Evolutionary conservation across 1,284 basidiomycete species (phyloP).

Genomic region (Mycena citricolor): DNA sequence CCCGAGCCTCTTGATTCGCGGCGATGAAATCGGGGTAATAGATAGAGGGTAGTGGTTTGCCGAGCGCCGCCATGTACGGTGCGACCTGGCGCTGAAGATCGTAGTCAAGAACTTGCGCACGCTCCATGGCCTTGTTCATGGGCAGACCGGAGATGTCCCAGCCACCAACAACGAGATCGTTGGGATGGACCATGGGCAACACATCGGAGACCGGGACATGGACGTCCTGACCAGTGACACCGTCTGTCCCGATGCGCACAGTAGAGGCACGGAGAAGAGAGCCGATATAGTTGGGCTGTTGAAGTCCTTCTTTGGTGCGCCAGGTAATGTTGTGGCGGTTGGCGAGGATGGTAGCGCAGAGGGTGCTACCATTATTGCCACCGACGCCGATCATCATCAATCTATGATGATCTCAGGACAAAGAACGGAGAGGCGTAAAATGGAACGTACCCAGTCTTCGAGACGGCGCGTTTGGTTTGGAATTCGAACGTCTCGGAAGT

Average conservation of each 20-base stretch:
- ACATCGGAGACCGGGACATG: constrained; percentile 92
- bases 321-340: constrained; percentile 95
- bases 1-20: constrained; percentile 95
- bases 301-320: constrained; percentile 91
- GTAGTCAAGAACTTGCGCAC: constrained; percentile 93
- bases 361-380: constrained; percentile 96
- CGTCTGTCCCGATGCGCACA: constrained; percentile 87
- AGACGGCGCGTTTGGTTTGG: constrained; percentile 85
- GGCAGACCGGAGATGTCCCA: constrained; percentile 93
- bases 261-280: constrained; percentile 94
- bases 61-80: constrained; percentile 81
- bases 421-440: constrained; percentile 13
- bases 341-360: constrained; percentile 93
- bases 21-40: constrained; percentile 97
- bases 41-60: constrained; percentile 88
- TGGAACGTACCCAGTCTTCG: constrained; percentile 84
- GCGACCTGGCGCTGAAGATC: constrained; percentile 96
- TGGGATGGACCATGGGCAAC: constrained; percentile 97
- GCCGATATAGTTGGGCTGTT: constrained; percentile 97
- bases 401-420: constrained; percentile 41
- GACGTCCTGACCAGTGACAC: constrained; percentile 85
- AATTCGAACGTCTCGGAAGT: constrained; percentile 85
- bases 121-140: constrained; percentile 92
- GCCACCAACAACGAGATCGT: constrained; percentile 95
- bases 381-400: constrained; percentile 97